These are phyloP conservation scores for Cladosporium sp. DNA, from an alignment of 2,329 filamentous ascomycete species.

Conservation along the genomic window DNA sequence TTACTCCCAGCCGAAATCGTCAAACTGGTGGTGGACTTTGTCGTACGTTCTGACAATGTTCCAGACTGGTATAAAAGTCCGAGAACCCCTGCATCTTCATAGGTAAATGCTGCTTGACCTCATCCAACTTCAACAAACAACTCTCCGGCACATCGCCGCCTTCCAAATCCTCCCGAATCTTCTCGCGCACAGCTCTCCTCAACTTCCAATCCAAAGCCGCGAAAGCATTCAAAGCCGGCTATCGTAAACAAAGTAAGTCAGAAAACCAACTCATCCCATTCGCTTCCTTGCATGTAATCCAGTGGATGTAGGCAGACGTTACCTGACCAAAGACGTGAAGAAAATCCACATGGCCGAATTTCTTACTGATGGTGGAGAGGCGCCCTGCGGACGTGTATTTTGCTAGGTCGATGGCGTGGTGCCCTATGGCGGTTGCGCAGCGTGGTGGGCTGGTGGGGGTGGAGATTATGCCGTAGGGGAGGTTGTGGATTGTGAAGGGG, in stretches of 20 bases:
- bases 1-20: too few species aligned
- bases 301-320: too few species aligned
- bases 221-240: slow-evolving; percentile 46
- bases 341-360: not conserved
- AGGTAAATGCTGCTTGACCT: slow-evolving; percentile 50
- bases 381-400: slow-evolving; percentile 6
- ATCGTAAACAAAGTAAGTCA: not conserved
- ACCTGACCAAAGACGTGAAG: not conserved
- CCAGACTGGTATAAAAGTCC: slow-evolving; percentile 53
- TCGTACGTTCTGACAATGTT: slow-evolving; percentile 46
- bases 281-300: not conserved
- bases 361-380: not conserved
- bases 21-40: too few species aligned
- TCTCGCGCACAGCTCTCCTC: slow-evolving; percentile 35
- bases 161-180: slow-evolving; percentile 35
- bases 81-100: slow-evolving; percentile 53
- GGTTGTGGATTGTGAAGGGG: slow-evolving; percentile 26
- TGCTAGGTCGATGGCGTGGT: slow-evolving; percentile 27
- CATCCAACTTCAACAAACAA: slow-evolving; percentile 33
- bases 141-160: slow-evolving; percentile 23
- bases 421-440: slow-evolving; percentile 28
- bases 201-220: slow-evolving; percentile 40
- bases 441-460: slow-evolving; percentile 22
- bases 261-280: too few species aligned
- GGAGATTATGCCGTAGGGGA: slow-evolving; percentile 29